Evolutionary conservation across 1,139 yeast genomes (phyloP), one percentile per base, ranked within the genome.

Genomic region (Yamadazyma epiphylla): DNA sequence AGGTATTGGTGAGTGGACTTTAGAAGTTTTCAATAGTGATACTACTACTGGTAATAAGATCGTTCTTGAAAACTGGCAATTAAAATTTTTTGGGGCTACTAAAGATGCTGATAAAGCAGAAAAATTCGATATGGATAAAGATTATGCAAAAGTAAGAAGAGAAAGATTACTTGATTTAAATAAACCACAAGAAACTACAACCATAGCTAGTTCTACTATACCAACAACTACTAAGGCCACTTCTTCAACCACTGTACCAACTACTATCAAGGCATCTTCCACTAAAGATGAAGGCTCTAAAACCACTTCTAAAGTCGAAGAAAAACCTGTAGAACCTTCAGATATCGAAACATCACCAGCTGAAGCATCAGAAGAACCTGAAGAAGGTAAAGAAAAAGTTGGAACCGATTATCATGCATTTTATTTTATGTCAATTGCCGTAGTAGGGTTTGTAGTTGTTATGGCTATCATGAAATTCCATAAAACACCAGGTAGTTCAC

Each of bases 21-120:
- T 91, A 15, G 75, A 71, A 43, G 89, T 89, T 1, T 60, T 61
- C 36, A 49, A 52, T 6, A 49, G 48, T 16, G 46, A 45, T 9
- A 36, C 38, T 11, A 35, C 46, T 17, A 29, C 37, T 5, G 51
- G 46, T 3, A 55, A 53, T 39, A 53, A 55, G 5, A 77, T 89
- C 5, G 53, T 49, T 4, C 70, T 91, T 28, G 57, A 68, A 25
- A 68, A 74, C 45, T 91, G 96, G 94, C 81, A 80, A 51, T 55
- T 91, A 49, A 74, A 79, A 32, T 60, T 89, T 8, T 94, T 86
- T 67, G 98, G 98, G 13, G 94, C 81, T 51, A 64, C 80, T 11
- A 67, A 64, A 24, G 88, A 85, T 53, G 73, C 79, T 2, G 53
- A 66, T 2, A 74, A 75, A 50, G 88, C 85, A 1, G 73, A 67